Percentiles rank a stretch among this genome's conserved stretches.
Evolutionary conservation across 768 basidiomycete species (phyloP).

Genomic region (Suillus hirtellus): DNA sequence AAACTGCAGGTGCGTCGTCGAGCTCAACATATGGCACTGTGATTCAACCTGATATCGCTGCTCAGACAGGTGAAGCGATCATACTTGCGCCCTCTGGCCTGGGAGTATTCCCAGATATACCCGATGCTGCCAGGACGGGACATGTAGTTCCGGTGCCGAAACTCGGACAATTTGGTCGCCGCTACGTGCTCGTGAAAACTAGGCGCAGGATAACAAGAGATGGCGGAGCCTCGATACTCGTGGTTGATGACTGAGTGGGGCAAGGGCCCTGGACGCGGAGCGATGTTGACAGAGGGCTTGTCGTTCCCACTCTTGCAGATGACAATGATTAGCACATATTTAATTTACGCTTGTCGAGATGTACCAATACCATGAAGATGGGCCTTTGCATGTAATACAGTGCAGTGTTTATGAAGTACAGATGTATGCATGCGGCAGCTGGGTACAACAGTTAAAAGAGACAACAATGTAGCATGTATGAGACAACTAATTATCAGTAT

Average conservation of each 20-base stretch:
- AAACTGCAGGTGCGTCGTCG: slow-evolving; percentile 55
- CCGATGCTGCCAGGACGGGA: slow-evolving; percentile 13
- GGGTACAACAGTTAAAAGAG: background rate
- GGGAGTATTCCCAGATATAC: slow-evolving; percentile 37
- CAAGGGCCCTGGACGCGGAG: background rate
- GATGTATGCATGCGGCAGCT: background rate
- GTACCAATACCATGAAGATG: background rate
- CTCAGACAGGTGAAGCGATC: slow-evolving; percentile 70
- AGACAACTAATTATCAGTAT: background rate
- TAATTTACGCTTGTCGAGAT: background rate
- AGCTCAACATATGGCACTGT: background rate
- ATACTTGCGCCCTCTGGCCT: slow-evolving; percentile 67
- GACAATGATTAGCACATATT: background rate
- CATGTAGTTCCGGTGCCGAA: slow-evolving; percentile 23
- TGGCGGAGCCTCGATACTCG: slow-evolving; percentile 62
- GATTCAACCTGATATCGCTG: slow-evolving; percentile 2
- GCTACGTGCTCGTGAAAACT: slow-evolving; percentile 61
- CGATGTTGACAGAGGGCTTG: background rate
- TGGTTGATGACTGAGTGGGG: slow-evolving; percentile 21
- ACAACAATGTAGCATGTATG: background rate
- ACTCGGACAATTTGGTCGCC: slow-evolving; percentile 54
- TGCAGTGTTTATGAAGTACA: background rate
- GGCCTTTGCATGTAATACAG: background rate
- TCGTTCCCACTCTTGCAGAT: background rate
- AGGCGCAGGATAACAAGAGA: slow-evolving; percentile 61